Base-by-base conservation (phyloP, 2,329 filamentous ascomycete species). In the Teratosphaeria pseudoeucalypti region DNA sequence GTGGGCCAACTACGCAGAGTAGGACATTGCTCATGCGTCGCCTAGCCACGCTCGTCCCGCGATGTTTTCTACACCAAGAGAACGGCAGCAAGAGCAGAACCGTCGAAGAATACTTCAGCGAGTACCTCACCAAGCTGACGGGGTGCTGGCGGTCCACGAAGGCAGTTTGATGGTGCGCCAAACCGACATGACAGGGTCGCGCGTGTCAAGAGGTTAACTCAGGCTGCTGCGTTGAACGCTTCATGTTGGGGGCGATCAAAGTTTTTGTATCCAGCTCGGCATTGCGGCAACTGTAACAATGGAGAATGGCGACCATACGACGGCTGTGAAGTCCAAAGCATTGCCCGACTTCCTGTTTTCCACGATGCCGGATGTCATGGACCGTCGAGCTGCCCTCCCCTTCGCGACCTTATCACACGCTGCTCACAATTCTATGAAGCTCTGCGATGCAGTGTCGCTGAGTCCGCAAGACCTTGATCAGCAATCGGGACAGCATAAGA, bases 151-250 rank as follows among this genome's bases (percentile, higher is more conserved):
- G 10, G 68, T 77, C 27, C 76, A 79, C 47, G 82, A 83, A 52
- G 82, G 81, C 66, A 88, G 87, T 70, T 81, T 89, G 32, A 79
- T 92, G 56, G 80, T 83, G 9, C 84, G 84, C 60, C 78, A 82
- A 68, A 92, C 89, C 0, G 89, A 92, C 66, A 86, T 92, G 16
- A 90, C 88, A 0, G 78, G 84, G 67, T 81, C 62, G 72, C 74
- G 4, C 81, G 90, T 66, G 87, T 91, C 6, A 82, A 88, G 65
- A 79, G 80, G 0, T 82, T 39, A 5, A 7, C 29, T 32, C 29
- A 32, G 29, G 29, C 29, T 32, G 29, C 29, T 32, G 29, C 4
- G 29, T 6, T 32, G 2, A 32, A 32, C 5, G 29, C 29, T 32
- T 3, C 23, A 23, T 23, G 23, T 23, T 23, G 23, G 3, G 29